These are phyloP conservation scores for Eucalyptus viminalis DNA, from an alignment of 345 rosid genomes.

Conservation along the genomic window DNA sequence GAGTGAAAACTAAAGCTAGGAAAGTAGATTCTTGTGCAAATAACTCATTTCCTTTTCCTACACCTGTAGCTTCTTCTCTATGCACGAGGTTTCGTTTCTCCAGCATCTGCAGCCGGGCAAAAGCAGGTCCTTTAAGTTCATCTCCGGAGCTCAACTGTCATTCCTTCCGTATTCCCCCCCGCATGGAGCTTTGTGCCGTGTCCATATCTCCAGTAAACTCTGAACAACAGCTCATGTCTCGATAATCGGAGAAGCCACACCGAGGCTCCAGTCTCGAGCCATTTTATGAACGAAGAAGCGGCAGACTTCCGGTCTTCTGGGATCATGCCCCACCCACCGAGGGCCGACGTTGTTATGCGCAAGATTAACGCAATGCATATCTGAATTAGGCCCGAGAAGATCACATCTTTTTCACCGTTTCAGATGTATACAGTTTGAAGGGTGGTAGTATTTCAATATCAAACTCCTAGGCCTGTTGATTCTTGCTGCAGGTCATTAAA, in stretches of 20 bases:
- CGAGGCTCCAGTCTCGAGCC: not conserved
- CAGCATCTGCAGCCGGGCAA: not conserved
- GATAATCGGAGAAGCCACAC: not conserved
- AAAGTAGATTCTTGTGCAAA: not conserved
- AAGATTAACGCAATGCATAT: not conserved
- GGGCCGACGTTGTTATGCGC: not conserved
- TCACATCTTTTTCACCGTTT: not conserved
- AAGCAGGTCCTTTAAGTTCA: not conserved
- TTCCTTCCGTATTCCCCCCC: not conserved
- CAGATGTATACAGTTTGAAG: not conserved
- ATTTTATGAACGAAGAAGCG: not conserved
- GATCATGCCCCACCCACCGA: not conserved
- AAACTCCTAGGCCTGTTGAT: not conserved
- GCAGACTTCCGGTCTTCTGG: not conserved
- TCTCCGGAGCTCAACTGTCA: not conserved
- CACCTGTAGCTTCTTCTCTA: not conserved
- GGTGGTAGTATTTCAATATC: not conserved
- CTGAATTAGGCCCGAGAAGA: not conserved
- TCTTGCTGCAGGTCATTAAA: not conserved
- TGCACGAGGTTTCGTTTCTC: not conserved
- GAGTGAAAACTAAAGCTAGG: not conserved
- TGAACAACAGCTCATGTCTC: not conserved
- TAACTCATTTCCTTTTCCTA: not conserved
- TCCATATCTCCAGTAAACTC: not conserved
- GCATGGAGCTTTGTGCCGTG: not conserved